Evolutionary conservation across 2,329 filamentous ascomycete species (phyloP).

Genomic region (Cladorrhinum sp.): DNA sequence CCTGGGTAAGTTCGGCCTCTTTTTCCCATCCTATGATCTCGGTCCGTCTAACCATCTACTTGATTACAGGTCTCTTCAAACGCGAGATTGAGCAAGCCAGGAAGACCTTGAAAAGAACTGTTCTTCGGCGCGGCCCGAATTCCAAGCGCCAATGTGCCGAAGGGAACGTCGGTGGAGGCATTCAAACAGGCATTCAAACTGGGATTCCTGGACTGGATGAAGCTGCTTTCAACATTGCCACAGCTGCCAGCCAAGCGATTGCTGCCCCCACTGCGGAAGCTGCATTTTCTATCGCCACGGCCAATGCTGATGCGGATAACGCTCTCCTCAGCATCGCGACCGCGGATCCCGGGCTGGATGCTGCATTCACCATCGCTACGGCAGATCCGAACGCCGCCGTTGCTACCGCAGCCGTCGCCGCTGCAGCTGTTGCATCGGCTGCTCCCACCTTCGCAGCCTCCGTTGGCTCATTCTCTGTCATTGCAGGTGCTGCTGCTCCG

Average conservation of each 20-base stretch:
- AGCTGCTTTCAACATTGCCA: neutral
- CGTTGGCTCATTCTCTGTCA: neutral
- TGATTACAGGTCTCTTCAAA: slow-evolving; percentile 31
- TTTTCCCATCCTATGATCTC: neutral
- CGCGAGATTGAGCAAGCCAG: slow-evolving; percentile 29
- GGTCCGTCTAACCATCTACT: neutral
- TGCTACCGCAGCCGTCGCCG: slow-evolving; percentile 6
- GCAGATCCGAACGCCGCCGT: slow-evolving; percentile 6
- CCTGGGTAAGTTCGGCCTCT: slow-evolving; percentile 18
- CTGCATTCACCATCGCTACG: slow-evolving; percentile 11
- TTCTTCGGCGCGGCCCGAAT: slow-evolving; percentile 24
- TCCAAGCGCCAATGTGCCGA: slow-evolving; percentile 28
- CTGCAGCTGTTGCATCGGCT: slow-evolving; percentile 10
- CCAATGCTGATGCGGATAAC: slow-evolving; percentile 1
- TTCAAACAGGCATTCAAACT: neutral
- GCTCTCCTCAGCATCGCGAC: slow-evolving; percentile 1
- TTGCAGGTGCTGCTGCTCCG: neutral
- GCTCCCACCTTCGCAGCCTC: slow-evolving; percentile 8
- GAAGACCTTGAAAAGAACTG: slow-evolving; percentile 29
- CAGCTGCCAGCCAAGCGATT: neutral
- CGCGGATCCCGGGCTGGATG: neutral
- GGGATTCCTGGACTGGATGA: neutral
- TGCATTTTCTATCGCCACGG: slow-evolving; percentile 11
- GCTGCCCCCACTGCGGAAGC: slow-evolving; percentile 5
- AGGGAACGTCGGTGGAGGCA: neutral